phyloP scores from a whole-genome alignment of 768 basidiomycete genomes.

The Postia placenta region DNA sequence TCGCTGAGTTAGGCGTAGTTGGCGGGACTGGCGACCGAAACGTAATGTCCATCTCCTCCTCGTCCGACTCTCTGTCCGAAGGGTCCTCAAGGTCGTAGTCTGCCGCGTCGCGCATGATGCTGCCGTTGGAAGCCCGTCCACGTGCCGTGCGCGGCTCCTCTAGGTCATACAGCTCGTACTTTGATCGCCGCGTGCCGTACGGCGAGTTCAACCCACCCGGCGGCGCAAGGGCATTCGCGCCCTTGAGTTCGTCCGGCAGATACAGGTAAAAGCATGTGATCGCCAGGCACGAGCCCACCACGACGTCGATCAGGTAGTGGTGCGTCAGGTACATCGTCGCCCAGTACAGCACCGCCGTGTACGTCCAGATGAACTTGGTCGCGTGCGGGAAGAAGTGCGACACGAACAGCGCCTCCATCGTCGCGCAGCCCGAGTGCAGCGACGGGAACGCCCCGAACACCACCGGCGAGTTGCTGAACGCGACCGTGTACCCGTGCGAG shows the following conservation, averaged over 20 bases:
- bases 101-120: conserved; percentile 33
- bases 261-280: conserved; percentile 82
- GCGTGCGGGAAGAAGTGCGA: conserved; percentile 89
- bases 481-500: conserved; percentile 63
- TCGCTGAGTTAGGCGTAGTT: conserved; percentile 27
- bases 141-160: conserved; percentile 46
- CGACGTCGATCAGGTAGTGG: conserved; percentile 98
- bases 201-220: conserved; percentile 35
- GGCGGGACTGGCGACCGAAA: conserved; percentile 57
- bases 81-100: conserved; percentile 54
- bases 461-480: conserved; percentile 84
- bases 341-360: conserved; percentile 89
- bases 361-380: conserved; percentile 68
- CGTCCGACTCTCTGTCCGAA: conserved; percentile 46
- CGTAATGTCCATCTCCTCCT: conserved; percentile 61
- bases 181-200: conserved; percentile 35
- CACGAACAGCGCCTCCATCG: conserved; percentile 88
- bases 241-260: conserved; percentile 76
- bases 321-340: conserved; percentile 98
- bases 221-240: conserved; percentile 45
- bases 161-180: conserved; percentile 76
- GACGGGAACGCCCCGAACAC: conserved; percentile 97
- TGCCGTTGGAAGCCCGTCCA: conserved; percentile 20
- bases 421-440: conserved; percentile 85
- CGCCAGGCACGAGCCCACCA: conserved; percentile 88